A percentile compares a stretch with the other conserved stretches of the same genome.
Evolutionary conservation across 2,329 filamentous ascomycete species (phyloP).

Genomic region (Aspergillus chevalieri): DNA sequence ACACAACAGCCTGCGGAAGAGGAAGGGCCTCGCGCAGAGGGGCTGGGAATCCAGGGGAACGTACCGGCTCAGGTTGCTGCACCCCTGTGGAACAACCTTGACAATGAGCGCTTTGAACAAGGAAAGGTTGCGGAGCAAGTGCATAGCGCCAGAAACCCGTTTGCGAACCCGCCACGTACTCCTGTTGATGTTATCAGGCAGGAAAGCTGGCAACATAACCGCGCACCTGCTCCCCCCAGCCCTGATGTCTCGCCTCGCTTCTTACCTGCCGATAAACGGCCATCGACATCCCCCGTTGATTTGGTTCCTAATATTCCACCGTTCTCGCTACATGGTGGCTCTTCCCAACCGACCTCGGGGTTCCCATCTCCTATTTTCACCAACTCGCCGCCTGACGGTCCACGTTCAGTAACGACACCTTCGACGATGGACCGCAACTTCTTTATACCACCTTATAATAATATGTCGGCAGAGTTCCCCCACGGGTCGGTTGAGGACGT

Average conservation of each 20-base stretch:
- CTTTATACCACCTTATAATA: constrained; percentile 27
- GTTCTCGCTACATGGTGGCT: constrained; percentile 33
- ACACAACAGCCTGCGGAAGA: constrained; percentile 14
- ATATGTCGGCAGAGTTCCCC: constrained; percentile 32
- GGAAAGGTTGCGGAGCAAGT: constrained; percentile 9
- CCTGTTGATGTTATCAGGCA: constrained; percentile 25
- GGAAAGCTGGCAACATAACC: constrained; percentile 21
- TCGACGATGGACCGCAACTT: constrained; percentile 38
- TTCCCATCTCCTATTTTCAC: constrained; percentile 42
- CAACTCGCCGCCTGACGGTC: constrained; percentile 36
- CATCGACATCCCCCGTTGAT: constrained; percentile 38
- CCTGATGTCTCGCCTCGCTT: constrained; percentile 34
- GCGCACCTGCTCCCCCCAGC: constrained; percentile 20
- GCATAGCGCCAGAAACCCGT: constrained; percentile 16
- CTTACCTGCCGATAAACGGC: constrained; percentile 33
- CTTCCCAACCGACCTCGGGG: constrained; percentile 34
- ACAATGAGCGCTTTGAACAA: neutral
- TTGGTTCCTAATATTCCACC: constrained; percentile 34
- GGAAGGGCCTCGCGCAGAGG: constrained; percentile 4
- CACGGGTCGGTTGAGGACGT: constrained; percentile 45
- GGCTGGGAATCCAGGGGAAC: constrained; percentile 24
- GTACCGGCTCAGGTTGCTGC: constrained; percentile 1
- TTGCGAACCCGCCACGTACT: constrained; percentile 15
- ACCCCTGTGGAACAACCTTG: neutral
- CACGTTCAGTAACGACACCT: constrained; percentile 36